phyloP scores from a whole-genome alignment of 169 alveolate species.

The Plasmodium blacklocki region DNA sequence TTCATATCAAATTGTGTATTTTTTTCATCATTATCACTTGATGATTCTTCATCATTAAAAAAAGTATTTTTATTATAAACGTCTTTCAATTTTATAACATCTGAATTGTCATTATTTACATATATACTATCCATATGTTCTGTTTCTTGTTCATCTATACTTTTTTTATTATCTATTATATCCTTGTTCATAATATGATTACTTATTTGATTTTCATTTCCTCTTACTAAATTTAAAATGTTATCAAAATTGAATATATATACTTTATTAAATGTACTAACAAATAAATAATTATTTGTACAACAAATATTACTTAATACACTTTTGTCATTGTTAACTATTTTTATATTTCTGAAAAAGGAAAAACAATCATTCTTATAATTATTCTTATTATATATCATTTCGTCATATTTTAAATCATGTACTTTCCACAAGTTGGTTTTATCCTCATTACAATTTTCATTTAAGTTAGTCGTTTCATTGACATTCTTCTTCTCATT shows the following conservation, averaged over 20 bases:
- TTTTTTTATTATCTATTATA: not conserved
- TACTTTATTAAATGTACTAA: constrained; percentile 57
- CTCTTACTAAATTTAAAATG: constrained; percentile 13
- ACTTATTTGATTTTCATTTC: not conserved
- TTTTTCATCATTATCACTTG: not conserved
- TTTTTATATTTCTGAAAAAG: constrained; percentile 36
- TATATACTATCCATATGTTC: not conserved
- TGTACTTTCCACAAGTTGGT: constrained; percentile 22
- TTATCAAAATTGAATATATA: constrained; percentile 67
- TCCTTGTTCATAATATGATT: not conserved
- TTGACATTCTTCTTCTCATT: no score
- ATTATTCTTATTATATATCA: not conserved
- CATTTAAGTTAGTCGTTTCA: no score
- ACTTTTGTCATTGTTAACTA: constrained; percentile 42
- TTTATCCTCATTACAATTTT: not conserved
- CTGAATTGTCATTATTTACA: constrained; percentile 1
- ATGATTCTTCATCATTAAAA: constrained; percentile 8
- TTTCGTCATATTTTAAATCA: constrained; percentile 20
- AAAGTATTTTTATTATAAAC: constrained; percentile 36
- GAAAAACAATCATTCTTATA: constrained; percentile 7
- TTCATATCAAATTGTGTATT: no score
- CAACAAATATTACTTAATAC: constrained; percentile 60
- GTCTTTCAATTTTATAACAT: constrained; percentile 25
- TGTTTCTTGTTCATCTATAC: constrained; percentile 6
- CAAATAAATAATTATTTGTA: constrained; percentile 49